Evolutionary conservation across 1,139 yeast genomes (phyloP), one percentile per base, ranked within the genome.

Genomic region (Debaryomyces sp.): DNA sequence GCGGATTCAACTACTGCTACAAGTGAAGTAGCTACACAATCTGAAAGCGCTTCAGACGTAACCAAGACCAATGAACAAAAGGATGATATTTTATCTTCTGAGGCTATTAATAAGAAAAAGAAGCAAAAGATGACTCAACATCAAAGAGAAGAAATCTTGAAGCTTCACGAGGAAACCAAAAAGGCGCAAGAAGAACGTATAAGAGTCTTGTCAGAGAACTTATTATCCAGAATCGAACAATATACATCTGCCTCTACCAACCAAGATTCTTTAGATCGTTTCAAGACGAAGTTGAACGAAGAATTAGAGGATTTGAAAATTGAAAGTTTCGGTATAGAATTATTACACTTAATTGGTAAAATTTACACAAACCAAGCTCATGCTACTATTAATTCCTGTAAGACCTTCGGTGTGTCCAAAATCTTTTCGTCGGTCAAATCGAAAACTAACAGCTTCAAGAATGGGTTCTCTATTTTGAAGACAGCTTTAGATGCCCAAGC

Each of bases 281-380:
- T 71, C 59, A 65, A 53, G 36, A 50, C 55, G 5, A 77, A 78
- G 50, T 66, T 87, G 22, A 63, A 68, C 15, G 71, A 70, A 48
- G 94, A 87, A 59, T 79, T 87, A 53, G 92, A 87, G 57, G 82
- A 76, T 53, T 63, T 76, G 62, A 76, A 76, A 52, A 67, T 71
- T 42, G 81, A 77, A 59, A 73, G 78, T 58, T 77, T 77, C 55
- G 81, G 81, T 17, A 65, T 77, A 44, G 78, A 76, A 54, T 62
- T 77, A 43, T 66, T 75, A 50, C 81, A 77, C 54, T 64, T 82
- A 42, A 82, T 87, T 54, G 91, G 92, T 12, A 81, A 80, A 53
- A 79, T 85, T 12, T 88, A 88, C 62, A 73, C 73, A 42, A 73
- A 77, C 30, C 86, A 85, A 60, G 87, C 90, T 4, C 58, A 62